Percentiles rank a stretch among this genome's conserved stretches.
Conservation (phyloP, 495 filamentous ascomycete genomes). For the Podospora comata region DNA sequence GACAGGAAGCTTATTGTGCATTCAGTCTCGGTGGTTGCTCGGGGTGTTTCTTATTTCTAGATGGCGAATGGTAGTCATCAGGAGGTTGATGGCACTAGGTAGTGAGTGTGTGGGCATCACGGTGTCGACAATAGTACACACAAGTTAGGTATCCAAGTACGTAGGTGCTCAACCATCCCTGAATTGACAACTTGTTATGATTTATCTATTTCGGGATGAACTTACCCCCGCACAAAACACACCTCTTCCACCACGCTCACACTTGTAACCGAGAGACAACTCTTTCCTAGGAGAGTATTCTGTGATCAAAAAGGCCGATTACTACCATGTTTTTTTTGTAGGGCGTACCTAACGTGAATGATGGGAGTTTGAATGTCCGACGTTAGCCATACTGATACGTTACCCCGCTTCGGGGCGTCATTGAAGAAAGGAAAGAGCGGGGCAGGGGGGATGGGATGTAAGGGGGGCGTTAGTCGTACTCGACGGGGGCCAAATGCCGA, state of each 20-base stretch:
- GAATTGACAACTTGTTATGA: too few relatives aligned
- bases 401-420: slow-evolving; percentile 4
- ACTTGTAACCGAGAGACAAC: too few relatives aligned
- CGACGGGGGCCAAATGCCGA: neutral
- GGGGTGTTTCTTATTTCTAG: neutral
- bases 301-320: too few relatives aligned
- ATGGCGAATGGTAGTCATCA: neutral
- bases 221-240: neutral
- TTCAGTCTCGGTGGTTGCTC: neutral
- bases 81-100: too few relatives aligned
- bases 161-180: too few relatives aligned
- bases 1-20: too few relatives aligned
- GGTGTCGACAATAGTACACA: neutral
- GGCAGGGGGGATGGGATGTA: neutral
- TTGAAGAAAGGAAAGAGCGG: neutral
- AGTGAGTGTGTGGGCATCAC: neutral
- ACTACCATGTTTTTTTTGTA: too few relatives aligned
- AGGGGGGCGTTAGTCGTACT: neutral
- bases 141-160: too few relatives aligned
- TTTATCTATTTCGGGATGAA: neutral
- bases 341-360: neutral
- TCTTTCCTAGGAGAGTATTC: too few relatives aligned
- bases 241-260: too few relatives aligned
- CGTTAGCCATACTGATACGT: neutral
- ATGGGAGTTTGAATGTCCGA: neutral